Percentiles rank a stretch among this genome's conserved stretches.
These are phyloP conservation scores for Nemania sp. DNA, from an alignment of 2,329 filamentous ascomycete genomes.

Conservation along the genomic window DNA sequence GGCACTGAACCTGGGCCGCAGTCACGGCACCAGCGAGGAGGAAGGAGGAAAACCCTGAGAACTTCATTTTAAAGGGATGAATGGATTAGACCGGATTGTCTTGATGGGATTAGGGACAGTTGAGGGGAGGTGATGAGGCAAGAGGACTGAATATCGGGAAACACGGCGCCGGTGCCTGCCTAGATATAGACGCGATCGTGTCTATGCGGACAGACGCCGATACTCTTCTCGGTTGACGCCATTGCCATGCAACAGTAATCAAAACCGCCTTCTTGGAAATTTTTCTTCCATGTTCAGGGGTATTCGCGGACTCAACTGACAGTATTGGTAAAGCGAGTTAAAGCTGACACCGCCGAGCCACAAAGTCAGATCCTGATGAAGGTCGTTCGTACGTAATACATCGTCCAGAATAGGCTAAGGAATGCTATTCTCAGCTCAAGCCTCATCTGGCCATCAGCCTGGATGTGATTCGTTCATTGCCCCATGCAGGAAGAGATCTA, in stretches of 20 bases:
- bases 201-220: no score
- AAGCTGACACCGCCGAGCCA: neutral
- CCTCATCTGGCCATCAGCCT: neutral
- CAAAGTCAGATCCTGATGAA: neutral
- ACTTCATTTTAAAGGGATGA: conserved; percentile 23
- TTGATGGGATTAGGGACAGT: neutral
- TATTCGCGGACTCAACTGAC: neutral
- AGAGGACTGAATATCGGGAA: neutral
- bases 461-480: neutral
- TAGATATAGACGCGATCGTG: no score
- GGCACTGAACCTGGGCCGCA: neutral
- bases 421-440: neutral
- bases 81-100: neutral
- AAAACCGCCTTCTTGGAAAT: no score
- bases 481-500: neutral
- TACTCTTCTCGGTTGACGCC: no score
- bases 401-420: no score
- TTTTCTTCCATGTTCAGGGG: neutral
- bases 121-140: conserved; percentile 4
- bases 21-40: conserved; percentile 3
- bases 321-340: neutral
- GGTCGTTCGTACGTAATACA: no score
- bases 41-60: conserved; percentile 13
- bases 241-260: no score
- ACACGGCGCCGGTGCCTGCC: no score